Base-by-base conservation (phyloP, 768 basidiomycete species). In the Boletellus emodensis region DNA sequence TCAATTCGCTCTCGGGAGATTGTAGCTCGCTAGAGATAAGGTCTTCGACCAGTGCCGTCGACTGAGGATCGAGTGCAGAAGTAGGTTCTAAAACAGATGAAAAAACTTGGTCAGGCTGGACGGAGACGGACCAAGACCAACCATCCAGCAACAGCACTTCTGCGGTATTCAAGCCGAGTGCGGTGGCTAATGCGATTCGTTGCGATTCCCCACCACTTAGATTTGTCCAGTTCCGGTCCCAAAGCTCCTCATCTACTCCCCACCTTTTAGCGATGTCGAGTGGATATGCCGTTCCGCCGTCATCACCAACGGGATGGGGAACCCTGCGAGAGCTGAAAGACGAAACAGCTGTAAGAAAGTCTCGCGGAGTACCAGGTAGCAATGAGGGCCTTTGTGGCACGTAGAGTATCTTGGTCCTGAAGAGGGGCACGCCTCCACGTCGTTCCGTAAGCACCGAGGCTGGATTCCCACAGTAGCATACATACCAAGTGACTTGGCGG, bases 191-290 rank as follows among this genome's bases (percentile, higher is more conserved):
- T 10, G 84, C 80, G n/a, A 94, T 79, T 41, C 93, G 75, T 65
- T 95, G 93, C 1, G 82, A 77, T 65, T 95, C 93, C 15, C 93
- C 93, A 1, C 91, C 93, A 57, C 88, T 91, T 59, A 95, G 69
- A 40, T 79, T 82, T 9, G 79, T 68, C 93, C 93, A 95, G 12
- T 78, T 75, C 30, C 91, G 75, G 51, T 82, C 79, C 91, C 92
- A 94, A 18, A 94, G 73, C 38, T 79, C 75, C 2, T 71, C 60
- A 6, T 82, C 78, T 34, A 93, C 72, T 3, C 81, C 85, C 88
- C 90, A 94, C 8, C 69, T 57, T 43, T 71, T 70, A 6, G 83
- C 79, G 14, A 90, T 68, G 8, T 80, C 75, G 35, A 83, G 58
- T 0, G 82, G 76, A 33, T 72, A 66, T 40, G 71, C 61, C n/a